Evolutionary conservation across 2,329 filamentous ascomycete genomes (phyloP), one percentile per base, ranked within the genome.

Genomic region (Ilyonectria sp.): DNA sequence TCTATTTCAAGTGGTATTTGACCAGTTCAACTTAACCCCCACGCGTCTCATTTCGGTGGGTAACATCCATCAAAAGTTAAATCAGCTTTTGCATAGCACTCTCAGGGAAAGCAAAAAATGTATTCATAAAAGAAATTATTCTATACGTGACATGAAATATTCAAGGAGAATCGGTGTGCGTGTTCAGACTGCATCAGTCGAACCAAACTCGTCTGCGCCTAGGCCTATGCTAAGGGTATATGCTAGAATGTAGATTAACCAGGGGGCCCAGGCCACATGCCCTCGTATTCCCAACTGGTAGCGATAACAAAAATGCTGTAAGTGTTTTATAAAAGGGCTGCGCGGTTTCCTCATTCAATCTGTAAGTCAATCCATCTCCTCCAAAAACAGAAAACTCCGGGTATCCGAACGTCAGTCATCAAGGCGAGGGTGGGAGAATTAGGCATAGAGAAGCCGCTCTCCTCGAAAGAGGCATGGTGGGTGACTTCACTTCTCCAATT

Each of bases 401-500:
- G 65, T 70, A 71, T 72, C 68, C 74, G 54, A 74, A 67, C 74
- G 67, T 76, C 73, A 75, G 68, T 76, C 74, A 72, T 76, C 68
- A 76, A 70, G 57, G 68, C 54, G 61, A 60, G 35, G 44, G 53
- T 47, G 53, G 63, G 54, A 46, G 62, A 47, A 44, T 13, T 6
- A 31, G 11, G n/a, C 53, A 54, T 17, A 50, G 19, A 43, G n/a
- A 54, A 21, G 44, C n/a, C 33, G 58, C 64, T 29, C 50, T 59
- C 58, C 53, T 68, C 57, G 47, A 46, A 57, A 19, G 56, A 58
- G 54, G 44, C 21, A 58, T 44, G 29, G 53, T 31, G 47, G 43
- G 33, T 44, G 10, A 62, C 10, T 93, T 73, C 53, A 75, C 57
- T 75, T 69, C 8, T 56, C 71, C 65, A 89, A 80, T 74, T 98